Percentiles rank a stretch among this genome's conserved stretches.
phyloP scores from a whole-genome alignment of 2,329 filamentous ascomycete genomes.

The Monilinia polystroma region DNA sequence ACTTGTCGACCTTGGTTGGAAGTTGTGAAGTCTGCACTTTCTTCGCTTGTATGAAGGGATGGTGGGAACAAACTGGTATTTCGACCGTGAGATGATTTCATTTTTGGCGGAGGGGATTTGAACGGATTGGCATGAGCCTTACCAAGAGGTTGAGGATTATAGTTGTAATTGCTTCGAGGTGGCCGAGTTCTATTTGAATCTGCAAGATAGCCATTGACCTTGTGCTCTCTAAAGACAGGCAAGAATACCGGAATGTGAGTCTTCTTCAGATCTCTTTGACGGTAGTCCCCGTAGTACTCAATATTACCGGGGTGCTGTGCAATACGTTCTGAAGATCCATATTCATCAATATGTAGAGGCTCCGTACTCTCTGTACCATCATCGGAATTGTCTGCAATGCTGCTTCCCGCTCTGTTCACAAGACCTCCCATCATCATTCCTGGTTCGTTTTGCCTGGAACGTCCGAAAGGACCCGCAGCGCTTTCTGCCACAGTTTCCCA shows the following conservation, averaged over 20 bases:
- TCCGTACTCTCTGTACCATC: conserved; percentile 26
- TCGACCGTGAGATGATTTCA: conserved; percentile 21
- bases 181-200: conserved; percentile 34
- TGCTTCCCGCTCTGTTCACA: conserved; percentile 34
- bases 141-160: conserved; percentile 30
- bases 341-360: conserved; percentile 29
- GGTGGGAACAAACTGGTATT: conserved; percentile 20
- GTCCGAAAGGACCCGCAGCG: conserved; percentile 17
- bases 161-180: conserved; percentile 23
- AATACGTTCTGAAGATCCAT: conserved; percentile 35
- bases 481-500: conserved; percentile 40
- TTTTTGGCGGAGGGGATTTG: conserved; percentile 33
- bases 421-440: conserved; percentile 27
- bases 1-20: conserved; percentile 8
- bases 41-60: conserved; percentile 22
- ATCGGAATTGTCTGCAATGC: conserved; percentile 38
- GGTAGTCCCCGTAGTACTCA: conserved; percentile 33
- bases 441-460: conserved; percentile 18
- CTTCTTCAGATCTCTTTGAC: conserved; percentile 36
- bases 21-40: conserved; percentile 23
- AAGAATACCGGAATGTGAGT: conserved; percentile 34
- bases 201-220: conserved; percentile 38
- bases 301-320: conserved; percentile 36
- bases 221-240: conserved; percentile 34
- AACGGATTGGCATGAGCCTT: conserved; percentile 37